Evolutionary conservation across 2,329 filamentous ascomycete species (phyloP).

Genomic region (Xylaria hypoxylon): DNA sequence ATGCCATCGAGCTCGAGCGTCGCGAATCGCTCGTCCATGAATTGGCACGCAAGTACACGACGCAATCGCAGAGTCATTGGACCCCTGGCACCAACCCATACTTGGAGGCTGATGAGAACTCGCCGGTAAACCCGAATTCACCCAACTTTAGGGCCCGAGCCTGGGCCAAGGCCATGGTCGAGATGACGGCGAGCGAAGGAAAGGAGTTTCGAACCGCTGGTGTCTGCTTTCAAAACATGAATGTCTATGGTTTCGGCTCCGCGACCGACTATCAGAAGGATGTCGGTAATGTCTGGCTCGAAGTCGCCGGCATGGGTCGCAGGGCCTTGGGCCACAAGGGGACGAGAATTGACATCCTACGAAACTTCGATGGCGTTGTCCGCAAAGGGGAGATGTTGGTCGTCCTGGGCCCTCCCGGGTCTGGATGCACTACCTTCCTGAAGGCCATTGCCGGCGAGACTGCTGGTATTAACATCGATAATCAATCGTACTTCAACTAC

Average conservation of each 20-base stretch:
- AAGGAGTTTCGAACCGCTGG: constrained; percentile 70
- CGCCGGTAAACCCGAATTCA: constrained; percentile 65
- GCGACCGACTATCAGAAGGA: constrained; percentile 78
- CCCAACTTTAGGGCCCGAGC: constrained; percentile 64
- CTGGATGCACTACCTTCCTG: constrained; percentile 85
- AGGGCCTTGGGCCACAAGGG: constrained; percentile 64
- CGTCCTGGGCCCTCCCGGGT: constrained; percentile 76
- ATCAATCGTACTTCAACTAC: constrained; percentile 82
- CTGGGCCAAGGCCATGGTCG: constrained; percentile 71
- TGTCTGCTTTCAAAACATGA: constrained; percentile 74
- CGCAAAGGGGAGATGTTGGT: constrained; percentile 80
- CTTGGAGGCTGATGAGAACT: constrained; percentile 57
- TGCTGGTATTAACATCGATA: constrained; percentile 79
- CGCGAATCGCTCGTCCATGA: constrained; percentile 64
- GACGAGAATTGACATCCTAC: constrained; percentile 75
- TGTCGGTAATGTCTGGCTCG: constrained; percentile 71
- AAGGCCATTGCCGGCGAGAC: constrained; percentile 88
- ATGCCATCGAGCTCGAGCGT: constrained; percentile 37
- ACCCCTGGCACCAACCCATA: constrained; percentile 62
- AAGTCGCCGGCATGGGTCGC: constrained; percentile 57
- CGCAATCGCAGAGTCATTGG: constrained; percentile 55
- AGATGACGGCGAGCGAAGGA: constrained; percentile 64
- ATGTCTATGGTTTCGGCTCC: constrained; percentile 74
- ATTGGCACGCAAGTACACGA: constrained; percentile 67
- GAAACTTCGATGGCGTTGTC: constrained; percentile 75